These are phyloP conservation scores for Hortiboletus flavorubellus DNA, from an alignment of 768 basidiomycete species.

Conservation along the genomic window DNA sequence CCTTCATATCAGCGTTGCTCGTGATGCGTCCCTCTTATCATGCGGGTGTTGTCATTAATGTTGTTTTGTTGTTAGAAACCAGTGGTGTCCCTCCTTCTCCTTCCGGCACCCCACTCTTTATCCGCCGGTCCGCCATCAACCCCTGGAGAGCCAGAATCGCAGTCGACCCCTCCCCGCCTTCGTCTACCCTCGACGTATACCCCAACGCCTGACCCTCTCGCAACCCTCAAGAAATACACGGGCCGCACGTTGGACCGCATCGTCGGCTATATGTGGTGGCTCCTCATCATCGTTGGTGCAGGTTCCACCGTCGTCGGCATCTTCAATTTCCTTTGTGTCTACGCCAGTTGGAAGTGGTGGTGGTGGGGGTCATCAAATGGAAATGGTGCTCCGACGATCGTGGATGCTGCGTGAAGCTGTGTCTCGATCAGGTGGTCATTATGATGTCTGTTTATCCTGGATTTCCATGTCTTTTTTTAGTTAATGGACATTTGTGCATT, in stretches of 20 bases:
- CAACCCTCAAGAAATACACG: constrained; percentile 53
- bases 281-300: constrained; percentile 70
- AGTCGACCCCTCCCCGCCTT: constrained; percentile 37
- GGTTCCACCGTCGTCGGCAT: constrained; percentile 69
- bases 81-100: constrained; percentile 66
- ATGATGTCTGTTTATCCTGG: neutral
- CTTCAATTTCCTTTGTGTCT: constrained; percentile 67
- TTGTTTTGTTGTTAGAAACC: constrained; percentile 62
- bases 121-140: constrained; percentile 17
- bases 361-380: constrained; percentile 13
- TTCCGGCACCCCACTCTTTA: constrained; percentile 42
- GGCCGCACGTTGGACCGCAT: constrained; percentile 70
- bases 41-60: neutral
- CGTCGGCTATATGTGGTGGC: constrained; percentile 78
- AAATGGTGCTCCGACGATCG: neutral
- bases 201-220: constrained; percentile 52
- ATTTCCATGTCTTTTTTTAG: neutral
- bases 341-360: constrained; percentile 56
- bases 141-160: constrained; percentile 25
- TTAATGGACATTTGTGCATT: neutral
- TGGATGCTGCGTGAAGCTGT: constrained; percentile 16
- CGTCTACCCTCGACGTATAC: constrained; percentile 48
- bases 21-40: neutral
- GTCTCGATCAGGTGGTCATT: neutral
- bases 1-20: neutral